phyloP scores from a whole-genome alignment of 2,329 filamentous ascomycete species.

The Penicillium sp. region DNA sequence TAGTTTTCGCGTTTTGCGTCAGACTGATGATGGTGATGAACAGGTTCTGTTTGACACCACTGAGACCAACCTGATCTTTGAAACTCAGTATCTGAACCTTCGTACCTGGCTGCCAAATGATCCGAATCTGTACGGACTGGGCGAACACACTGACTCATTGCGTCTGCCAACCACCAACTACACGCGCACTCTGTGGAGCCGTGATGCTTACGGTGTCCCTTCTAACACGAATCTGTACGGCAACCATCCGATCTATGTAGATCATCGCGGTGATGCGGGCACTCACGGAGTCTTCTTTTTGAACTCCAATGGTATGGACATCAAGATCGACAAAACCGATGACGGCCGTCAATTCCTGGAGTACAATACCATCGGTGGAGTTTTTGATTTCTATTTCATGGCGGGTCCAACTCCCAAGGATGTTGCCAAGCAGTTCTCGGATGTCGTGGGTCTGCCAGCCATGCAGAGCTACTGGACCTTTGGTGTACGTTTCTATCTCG shows the following conservation, averaged over 20 bases:
- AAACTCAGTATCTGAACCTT: constrained; percentile 73
- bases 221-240: constrained; percentile 67
- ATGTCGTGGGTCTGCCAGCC: constrained; percentile 55
- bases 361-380: constrained; percentile 75
- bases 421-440: constrained; percentile 59
- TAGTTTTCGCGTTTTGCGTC: constrained; percentile 59
- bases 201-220: constrained; percentile 64
- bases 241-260: constrained; percentile 72
- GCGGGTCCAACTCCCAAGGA: constrained; percentile 59
- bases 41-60: constrained; percentile 66
- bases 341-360: constrained; percentile 67
- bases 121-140: constrained; percentile 74
- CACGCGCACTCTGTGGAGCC: constrained; percentile 67
- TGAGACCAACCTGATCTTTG: constrained; percentile 66
- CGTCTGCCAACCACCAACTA: constrained; percentile 67
- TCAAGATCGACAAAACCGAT: constrained; percentile 66
- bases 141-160: constrained; percentile 72
- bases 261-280: constrained; percentile 59
- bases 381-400: constrained; percentile 70
- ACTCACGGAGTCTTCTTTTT: constrained; percentile 67
- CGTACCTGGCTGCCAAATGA: constrained; percentile 66
- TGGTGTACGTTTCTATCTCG: constrained; percentile 43
- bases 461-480: constrained; percentile 67
- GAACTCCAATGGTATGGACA: constrained; percentile 74
- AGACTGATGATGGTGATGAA: constrained; percentile 10